A percentile compares a stretch with the other conserved stretches of the same genome.
These are phyloP conservation scores for Mallotus japonicus DNA, from an alignment of 441 rosid genomes.

Conservation along the genomic window DNA sequence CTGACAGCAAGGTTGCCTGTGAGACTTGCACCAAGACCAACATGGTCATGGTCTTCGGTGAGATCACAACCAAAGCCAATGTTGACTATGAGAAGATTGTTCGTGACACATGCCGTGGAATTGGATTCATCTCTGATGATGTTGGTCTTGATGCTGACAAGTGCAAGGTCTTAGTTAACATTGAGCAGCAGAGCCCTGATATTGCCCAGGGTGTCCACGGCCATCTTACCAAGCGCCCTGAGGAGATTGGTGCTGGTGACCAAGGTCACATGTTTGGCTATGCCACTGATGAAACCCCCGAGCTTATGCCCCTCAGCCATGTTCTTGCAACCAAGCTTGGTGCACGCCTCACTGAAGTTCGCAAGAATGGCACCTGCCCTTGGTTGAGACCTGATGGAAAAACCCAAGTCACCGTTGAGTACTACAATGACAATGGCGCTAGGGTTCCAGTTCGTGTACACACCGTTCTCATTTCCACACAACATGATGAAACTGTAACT, in stretches of 20 bases:
- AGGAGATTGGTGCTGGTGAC: constrained; percentile 62
- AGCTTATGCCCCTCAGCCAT: constrained; percentile 56
- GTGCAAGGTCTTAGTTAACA: constrained; percentile 59
- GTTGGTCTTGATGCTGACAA: constrained; percentile 62
- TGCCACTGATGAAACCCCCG: constrained; percentile 59
- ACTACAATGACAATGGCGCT: constrained; percentile 53
- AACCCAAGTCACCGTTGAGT: constrained; percentile 65
- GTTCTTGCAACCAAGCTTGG: constrained; percentile 67
- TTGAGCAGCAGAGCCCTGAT: constrained; percentile 65
- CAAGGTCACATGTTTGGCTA: constrained; percentile 68
- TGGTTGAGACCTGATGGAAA: constrained; percentile 66
- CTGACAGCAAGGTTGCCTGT: constrained; percentile 63
- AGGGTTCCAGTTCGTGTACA: constrained; percentile 59
- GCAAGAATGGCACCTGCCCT: constrained; percentile 52
- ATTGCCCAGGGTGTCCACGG: constrained; percentile 68
- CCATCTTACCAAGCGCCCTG: constrained; percentile 59
- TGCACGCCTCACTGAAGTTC: constrained; percentile 54
- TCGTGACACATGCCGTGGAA: constrained; percentile 48
- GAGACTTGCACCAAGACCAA: constrained; percentile 63
- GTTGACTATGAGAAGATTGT: constrained; percentile 60
- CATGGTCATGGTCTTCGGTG: constrained; percentile 66
- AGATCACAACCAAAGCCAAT: constrained; percentile 57
- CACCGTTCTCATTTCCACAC: constrained; percentile 58
- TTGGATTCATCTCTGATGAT: constrained; percentile 55
- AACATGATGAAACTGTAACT: constrained; percentile 57